Conservation (phyloP, 805 yeast genomes). For the Starmerella floricola region DNA sequence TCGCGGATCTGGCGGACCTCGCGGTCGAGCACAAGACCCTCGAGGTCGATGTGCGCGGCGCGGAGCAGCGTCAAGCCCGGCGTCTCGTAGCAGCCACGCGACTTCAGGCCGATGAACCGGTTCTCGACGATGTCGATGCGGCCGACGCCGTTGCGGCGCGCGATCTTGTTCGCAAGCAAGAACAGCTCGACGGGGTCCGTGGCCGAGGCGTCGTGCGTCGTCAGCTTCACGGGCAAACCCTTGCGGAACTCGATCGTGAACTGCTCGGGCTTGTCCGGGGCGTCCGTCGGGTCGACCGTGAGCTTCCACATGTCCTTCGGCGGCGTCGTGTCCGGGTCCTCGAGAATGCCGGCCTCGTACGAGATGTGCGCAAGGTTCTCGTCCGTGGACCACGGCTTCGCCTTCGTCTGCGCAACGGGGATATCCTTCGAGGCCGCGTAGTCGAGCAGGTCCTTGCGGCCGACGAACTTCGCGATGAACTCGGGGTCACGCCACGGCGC, state of each 20-base stretch:
- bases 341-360: conserved; percentile 97
- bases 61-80: conserved; percentile 95
- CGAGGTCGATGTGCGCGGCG: conserved; percentile 87
- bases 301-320: conserved; percentile 99
- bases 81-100: conserved; percentile 99
- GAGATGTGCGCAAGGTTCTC: conserved; percentile 99
- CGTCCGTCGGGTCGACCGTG: conserved; percentile 89
- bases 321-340: conserved; percentile 97
- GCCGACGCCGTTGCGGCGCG: conserved; percentile 99
- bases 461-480: conserved; percentile 91
- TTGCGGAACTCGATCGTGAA: conserved; percentile 67
- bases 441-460: conserved; percentile 90
- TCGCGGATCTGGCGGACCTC: conserved; percentile 97
- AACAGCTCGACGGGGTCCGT: conserved; percentile 88
- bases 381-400: conserved; percentile 99
- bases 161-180: conserved; percentile 83
- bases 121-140: conserved; percentile 98
- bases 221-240: conserved; percentile 79
- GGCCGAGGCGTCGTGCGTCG: conserved; percentile 47
- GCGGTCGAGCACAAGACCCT: conserved; percentile 93
- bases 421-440: conserved; percentile 87
- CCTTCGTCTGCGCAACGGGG: conserved; percentile 93
- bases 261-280: conserved; percentile 88
- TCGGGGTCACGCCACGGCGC: conserved; percentile 99
- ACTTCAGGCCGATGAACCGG: conserved; percentile 96